Base-by-base conservation (phyloP, 2,329 filamentous ascomycete genomes). In the Paraphaeosphaeria sporulosa region DNA sequence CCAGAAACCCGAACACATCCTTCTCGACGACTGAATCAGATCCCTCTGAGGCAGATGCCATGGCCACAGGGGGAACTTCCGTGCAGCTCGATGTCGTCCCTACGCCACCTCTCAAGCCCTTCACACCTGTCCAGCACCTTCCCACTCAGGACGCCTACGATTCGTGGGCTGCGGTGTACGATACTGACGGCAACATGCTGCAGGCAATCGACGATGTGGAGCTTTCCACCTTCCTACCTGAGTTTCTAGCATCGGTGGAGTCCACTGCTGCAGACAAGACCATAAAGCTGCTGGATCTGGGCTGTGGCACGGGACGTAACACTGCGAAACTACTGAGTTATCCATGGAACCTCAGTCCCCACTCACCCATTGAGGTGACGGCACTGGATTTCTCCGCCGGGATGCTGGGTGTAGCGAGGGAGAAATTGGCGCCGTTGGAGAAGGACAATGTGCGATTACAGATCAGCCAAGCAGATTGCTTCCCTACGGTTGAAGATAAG, bases 151-250 rank as follows among this genome's bases (percentile, higher is more conserved):
- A 78, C n/a, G 78, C 83, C 13, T 85, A 85, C 66, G 71, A 83
- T 53, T 77, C 79, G 57, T 85, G 83, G 83, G 79, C 83, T 8
- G 64, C 80, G 60, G 79, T 87, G 46, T 90, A 90, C 76, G 88
- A 90, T 74, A 85, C 81, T 34, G 87, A 90, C 64, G 85, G 85
- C 34, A 90, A 90, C 71, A 87, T 90, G 71, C 80, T 91, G 0
- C 88, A 90, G 76, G 82, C 83, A 1, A 81, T 90, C 19, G 89
- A 91, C 70, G 84, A 86, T 42, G 64, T 83, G 15, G 84, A 89
- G 68, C 81, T 90, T 66, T 70, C 75, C 15, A 68, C 69, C 1
- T 70, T 88, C 0, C 80, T 90, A 0, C 83, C 85, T 0, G 63
- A 71, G 0, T 83, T 87, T 47, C 66, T 87, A 3, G 59, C 67